A percentile compares a stretch with the other conserved stretches of the same genome.
Conservation (phyloP, 495 filamentous ascomycete species). For the Aspergillus bridgeri region DNA sequence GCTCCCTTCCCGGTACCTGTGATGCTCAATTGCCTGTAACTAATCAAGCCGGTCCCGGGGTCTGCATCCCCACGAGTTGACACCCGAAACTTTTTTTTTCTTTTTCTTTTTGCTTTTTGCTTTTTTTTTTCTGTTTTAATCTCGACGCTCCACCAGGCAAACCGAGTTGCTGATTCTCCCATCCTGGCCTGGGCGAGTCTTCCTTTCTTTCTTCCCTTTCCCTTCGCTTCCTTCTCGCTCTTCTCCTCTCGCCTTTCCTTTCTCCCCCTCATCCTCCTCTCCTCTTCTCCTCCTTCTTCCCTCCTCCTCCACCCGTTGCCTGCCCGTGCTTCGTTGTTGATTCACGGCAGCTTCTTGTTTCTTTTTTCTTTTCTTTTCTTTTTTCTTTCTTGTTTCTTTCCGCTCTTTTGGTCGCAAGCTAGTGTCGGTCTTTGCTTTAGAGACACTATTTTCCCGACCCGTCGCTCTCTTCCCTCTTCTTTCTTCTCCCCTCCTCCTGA, state of each 20-base stretch:
- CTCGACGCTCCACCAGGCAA: conserved; percentile 33
- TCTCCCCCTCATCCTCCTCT: conserved; percentile 25
- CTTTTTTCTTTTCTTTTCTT: conserved; percentile 20
- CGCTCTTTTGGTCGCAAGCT: conserved; percentile 11
- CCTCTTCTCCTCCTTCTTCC: conserved; percentile 24
- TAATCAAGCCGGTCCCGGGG: background rate
- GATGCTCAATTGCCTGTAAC: background rate
- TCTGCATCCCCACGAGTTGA: background rate
- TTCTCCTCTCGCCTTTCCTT: conserved; percentile 21
- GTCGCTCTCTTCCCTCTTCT: conserved; percentile 12
- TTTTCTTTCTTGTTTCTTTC: conserved; percentile 15
- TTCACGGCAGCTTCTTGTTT: conserved; percentile 28
- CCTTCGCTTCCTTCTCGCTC: conserved; percentile 20
- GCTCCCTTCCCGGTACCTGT: too few species aligned
- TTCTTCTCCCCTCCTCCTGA: conserved; percentile 17
- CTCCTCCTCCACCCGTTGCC: conserved; percentile 20
- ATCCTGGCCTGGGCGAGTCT: conserved; percentile 10
- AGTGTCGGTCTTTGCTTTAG: conserved; percentile 18
- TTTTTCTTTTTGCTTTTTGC: conserved; percentile 29
- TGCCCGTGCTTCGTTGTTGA: conserved; percentile 21
- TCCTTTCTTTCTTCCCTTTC: conserved; percentile 20
- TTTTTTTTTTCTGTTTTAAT: conserved; percentile 40
- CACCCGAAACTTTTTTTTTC: background rate
- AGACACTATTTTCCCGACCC: conserved; percentile 12
- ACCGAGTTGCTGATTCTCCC: conserved; percentile 2